Evolutionary conservation across 1,139 yeast genomes (phyloP).

Genomic region (Pichia sp.): DNA sequence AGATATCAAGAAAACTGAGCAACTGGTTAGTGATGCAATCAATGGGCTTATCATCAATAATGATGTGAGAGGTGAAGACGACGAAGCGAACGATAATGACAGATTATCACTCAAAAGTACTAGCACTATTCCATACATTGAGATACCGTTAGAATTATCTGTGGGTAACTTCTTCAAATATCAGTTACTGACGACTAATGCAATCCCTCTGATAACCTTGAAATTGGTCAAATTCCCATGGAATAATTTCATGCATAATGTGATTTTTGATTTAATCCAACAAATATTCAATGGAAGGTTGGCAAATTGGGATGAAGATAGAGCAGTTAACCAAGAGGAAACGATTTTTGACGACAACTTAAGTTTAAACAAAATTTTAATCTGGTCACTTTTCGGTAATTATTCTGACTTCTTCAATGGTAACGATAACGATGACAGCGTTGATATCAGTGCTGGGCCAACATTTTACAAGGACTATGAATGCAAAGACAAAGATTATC

Average conservation of each 20-base stretch:
- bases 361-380: conserved; percentile 31
- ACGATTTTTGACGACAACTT: conserved; percentile 31
- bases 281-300: conserved; percentile 79
- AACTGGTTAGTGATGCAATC: conserved; percentile 32
- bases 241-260: conserved; percentile 96
- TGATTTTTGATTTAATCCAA: conserved; percentile 95
- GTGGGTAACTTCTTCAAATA: conserved; percentile 54
- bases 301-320: conserved; percentile 34
- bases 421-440: conserved; percentile 2
- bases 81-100: conserved; percentile 1
- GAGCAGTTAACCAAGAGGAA: conserved; percentile 32
- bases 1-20: conserved; percentile 29
- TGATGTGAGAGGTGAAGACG: conserved; percentile 3
- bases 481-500: conserved; percentile 22
- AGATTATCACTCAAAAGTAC: conserved; percentile 1
- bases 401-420: conserved; percentile 22
- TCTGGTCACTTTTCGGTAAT: conserved; percentile 33
- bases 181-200: conserved; percentile 29
- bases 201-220: conserved; percentile 28
- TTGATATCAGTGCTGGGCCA: background rate
- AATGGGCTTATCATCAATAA: conserved; percentile 26
- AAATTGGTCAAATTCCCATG: conserved; percentile 64
- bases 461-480: conserved; percentile 14
- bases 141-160: conserved; percentile 27
- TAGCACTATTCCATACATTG: conserved; percentile 19